These are phyloP conservation scores for Ophiostoma australiae DNA, from an alignment of 2,329 filamentous ascomycete genomes.

Conservation along the genomic window DNA sequence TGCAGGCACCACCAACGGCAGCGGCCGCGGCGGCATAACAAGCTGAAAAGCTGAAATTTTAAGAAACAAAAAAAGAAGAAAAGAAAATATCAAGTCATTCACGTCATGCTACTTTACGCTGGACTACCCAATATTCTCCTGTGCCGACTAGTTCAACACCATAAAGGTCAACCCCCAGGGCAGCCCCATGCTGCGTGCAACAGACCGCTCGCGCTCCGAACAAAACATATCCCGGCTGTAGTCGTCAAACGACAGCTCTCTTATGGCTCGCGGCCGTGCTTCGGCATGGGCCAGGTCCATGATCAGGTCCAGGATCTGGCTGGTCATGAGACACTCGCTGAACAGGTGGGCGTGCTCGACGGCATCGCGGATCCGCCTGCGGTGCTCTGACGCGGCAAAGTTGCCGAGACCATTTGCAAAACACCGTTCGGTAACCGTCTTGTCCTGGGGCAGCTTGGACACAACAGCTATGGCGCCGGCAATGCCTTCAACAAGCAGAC, in stretches of 20 bases:
- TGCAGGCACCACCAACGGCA: slow-evolving; percentile 44
- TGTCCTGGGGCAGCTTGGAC: slow-evolving; percentile 17
- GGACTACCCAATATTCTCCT: too few relatives aligned
- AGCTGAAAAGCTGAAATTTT: slow-evolving; percentile 21
- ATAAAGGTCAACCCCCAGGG: slow-evolving; percentile 39
- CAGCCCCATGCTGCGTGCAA: slow-evolving; percentile 36
- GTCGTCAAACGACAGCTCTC: slow-evolving; percentile 28
- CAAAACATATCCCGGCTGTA: slow-evolving; percentile 30
- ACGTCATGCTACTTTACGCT: neutral
- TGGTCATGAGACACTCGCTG: slow-evolving; percentile 34
- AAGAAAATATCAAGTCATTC: neutral
- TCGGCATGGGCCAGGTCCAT: slow-evolving; percentile 32
- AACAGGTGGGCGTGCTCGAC: slow-evolving; percentile 34
- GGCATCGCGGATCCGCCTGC: slow-evolving; percentile 32
- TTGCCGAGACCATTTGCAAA: slow-evolving; percentile 33
- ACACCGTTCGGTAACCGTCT: slow-evolving; percentile 21
- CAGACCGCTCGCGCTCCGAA: slow-evolving; percentile 32
- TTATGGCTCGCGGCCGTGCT: slow-evolving; percentile 10
- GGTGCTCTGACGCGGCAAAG: slow-evolving; percentile 34
- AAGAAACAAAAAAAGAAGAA: neutral
- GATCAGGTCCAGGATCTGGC: slow-evolving; percentile 35
- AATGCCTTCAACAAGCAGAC: slow-evolving; percentile 36
- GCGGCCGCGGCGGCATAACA: neutral
- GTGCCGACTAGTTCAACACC: slow-evolving; percentile 34
- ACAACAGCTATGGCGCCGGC: slow-evolving; percentile 35